Evolutionary conservation across 805 yeast species (phyloP), one percentile per base, ranked within the genome.

Genomic region (Myxozyma udenii): DNA sequence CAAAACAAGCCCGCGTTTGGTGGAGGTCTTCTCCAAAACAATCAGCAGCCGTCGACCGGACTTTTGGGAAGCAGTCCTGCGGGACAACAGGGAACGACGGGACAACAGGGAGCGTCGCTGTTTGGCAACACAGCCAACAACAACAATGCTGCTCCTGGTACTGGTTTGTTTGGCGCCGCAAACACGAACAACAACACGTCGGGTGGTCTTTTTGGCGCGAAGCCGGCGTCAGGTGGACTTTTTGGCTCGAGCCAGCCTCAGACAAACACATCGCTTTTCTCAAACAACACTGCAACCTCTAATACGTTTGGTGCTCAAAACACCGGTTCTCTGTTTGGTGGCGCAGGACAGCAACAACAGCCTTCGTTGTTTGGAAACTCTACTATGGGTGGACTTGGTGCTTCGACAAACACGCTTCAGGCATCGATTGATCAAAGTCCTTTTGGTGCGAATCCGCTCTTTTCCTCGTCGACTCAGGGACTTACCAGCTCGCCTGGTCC

Each of bases 371-470:
- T 63, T 47, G 53, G 50, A 4, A 41, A 14, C 12, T 45, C 45
- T 18, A 50, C 42, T 18, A 18, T 24, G 9, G 41, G 50, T 19
- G 22, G 39, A 14, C 11, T 41, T 5, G 57, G 51, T 7, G 41
- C 22, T 11, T 68, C 57, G 52, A 66, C 59, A 48, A 68, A 61
- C 35, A 68, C 68, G 11, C 53, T 62, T 6, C 64, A 61, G 43
- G 69, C 75, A 39, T 60, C 70, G 28, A 64, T 70, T 47, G 73
- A 71, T 51, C 74, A 75, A 53, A 79, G 84, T 64, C 96, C 96
- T 40, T 90, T 87, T 65, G 95, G 96, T 1, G 76, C 79, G 43
- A 83, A 83, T 61, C 85, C 89, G 4, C 71, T 90, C 46, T 87
- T 86, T 61, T 50, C 58, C 32, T 32, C 41, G 9, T 51, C 70